Base-by-base conservation (phyloP, 2,329 filamentous ascomycete species). In the Xylaria digitata region DNA sequence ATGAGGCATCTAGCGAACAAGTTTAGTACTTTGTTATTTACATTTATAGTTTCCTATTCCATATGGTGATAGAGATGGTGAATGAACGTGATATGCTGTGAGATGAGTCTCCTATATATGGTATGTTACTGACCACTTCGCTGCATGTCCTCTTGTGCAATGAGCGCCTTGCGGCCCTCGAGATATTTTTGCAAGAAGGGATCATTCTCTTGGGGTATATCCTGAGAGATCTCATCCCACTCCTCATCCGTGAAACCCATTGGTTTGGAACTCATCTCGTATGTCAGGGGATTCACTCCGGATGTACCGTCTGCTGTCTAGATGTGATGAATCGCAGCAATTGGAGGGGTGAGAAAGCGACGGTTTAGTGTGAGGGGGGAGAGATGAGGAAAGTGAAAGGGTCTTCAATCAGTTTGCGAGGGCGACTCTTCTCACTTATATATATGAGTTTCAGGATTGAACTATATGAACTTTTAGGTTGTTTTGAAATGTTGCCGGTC, bases 101-200 rank as follows among this genome's bases (percentile, higher is more conserved):
- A 40, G 11, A 40, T 40, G 5, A 40, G 37, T 40, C 37, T 46
- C 15, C 34, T 0, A 13, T 43, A 53, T 50, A 62, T 61, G 57
- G 61, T 70, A 37, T 48, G 42, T 19, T 68, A 81, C 85, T 69
- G 78, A 92, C 93, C 94, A 78, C 93, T 94, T 66, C 94, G 89
- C 75, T 92, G 87, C 74, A 89, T 91, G 79, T 92, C 90, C 78
- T 98, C 96, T 76, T 97, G 87, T 19, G 85, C 84, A 64, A 97
- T 91, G 59, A 98, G 85, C 30, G 88, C 89, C 73, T 90, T 86
- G 57, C 94, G 88, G 23, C 93, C 93, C 49, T 87, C 80, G 45
- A 97, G 82, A 75, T 97, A 97, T 77, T 95, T 89, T 73, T 93
- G 88, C 53, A 97, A 86, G 78, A 97, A 94, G 0, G 90, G 88